Evolutionary conservation across 768 basidiomycete species (phyloP).

Genomic region (Collybia nuda): DNA sequence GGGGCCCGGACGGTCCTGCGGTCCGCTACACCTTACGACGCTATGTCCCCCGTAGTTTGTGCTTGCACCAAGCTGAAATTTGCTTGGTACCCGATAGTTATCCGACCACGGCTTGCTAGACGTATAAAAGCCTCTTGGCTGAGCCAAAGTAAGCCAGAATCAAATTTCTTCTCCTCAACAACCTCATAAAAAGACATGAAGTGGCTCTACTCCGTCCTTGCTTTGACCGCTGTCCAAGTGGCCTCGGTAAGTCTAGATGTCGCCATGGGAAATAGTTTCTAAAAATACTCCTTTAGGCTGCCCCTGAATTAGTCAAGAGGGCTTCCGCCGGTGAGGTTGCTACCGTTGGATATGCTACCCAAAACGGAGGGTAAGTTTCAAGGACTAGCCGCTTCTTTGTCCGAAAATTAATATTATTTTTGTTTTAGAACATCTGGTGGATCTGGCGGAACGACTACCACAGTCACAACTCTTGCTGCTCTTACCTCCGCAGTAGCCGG

Average conservation of each 20-base stretch:
- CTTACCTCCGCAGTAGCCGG: constrained; percentile 38
- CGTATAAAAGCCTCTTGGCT: too few relatives aligned
- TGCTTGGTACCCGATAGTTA: too few relatives aligned
- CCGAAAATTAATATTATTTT: not conserved
- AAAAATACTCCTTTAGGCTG: constrained; percentile 6
- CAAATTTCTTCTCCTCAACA: not conserved
- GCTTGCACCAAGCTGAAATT: too few relatives aligned
- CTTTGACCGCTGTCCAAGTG: constrained; percentile 27
- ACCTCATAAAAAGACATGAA: constrained; percentile 24
- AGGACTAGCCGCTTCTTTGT: not conserved
- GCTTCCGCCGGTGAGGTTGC: constrained; percentile 32
- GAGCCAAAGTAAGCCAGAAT: not conserved
- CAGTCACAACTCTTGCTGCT: constrained; percentile 37
- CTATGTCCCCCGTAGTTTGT: too few relatives aligned
- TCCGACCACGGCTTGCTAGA: too few relatives aligned
- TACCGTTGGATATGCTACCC: constrained; percentile 33
- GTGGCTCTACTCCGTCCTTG: constrained; percentile 30
- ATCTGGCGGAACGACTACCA: constrained; percentile 37
- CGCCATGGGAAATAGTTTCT: not conserved
- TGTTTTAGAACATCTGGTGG: constrained; percentile 37
- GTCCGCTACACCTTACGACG: too few relatives aligned
- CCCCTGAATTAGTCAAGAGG: constrained; percentile 14
- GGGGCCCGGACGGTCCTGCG: too few relatives aligned
- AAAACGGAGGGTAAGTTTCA: constrained; percentile 26
- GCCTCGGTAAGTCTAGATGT: constrained; percentile 19